These are phyloP conservation scores for Epichloe glyceriae DNA, from an alignment of 2,329 filamentous ascomycete genomes.

Conservation along the genomic window DNA sequence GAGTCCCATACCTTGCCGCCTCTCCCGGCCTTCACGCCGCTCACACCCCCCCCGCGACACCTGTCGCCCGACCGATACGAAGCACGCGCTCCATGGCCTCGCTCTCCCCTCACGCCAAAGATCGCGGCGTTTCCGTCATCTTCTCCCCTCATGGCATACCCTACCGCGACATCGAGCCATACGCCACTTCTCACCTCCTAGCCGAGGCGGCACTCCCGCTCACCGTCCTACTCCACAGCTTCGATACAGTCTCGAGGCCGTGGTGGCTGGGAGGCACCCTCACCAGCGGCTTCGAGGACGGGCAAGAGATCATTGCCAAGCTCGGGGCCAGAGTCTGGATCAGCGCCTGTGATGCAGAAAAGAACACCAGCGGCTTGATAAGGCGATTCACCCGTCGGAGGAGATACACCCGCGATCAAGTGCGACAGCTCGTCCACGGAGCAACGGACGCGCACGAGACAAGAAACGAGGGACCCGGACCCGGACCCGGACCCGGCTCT, in stretches of 20 bases:
- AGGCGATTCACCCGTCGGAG: constrained; percentile 36
- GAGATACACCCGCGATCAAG: constrained; percentile 31
- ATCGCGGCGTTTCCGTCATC: constrained; percentile 42
- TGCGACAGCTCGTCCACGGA: constrained; percentile 22
- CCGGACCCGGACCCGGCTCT: constrained; percentile 3
- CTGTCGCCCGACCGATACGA: constrained; percentile 20
- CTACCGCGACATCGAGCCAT: constrained; percentile 39
- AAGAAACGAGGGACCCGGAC: neutral
- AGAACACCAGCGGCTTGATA: constrained; percentile 36
- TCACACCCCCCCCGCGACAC: constrained; percentile 25
- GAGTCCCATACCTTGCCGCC: constrained; percentile 2
- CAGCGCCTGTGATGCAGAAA: constrained; percentile 39
- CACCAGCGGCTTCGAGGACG: constrained; percentile 41
- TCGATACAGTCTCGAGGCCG: constrained; percentile 44
- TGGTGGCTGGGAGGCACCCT: constrained; percentile 51
- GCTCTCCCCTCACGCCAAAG: constrained; percentile 20
- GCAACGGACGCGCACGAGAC: neutral
- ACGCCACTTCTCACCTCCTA: constrained; percentile 43
- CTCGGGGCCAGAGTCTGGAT: constrained; percentile 7
- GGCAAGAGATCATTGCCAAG: constrained; percentile 28
- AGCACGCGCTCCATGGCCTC: constrained; percentile 24
- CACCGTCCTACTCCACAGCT: constrained; percentile 51
- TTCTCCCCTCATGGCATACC: constrained; percentile 53
- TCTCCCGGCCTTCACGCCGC: constrained; percentile 14
- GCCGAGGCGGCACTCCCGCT: constrained; percentile 45